These are phyloP conservation scores for Kokia cookei DNA, from an alignment of 441 rosid species.

Conservation along the genomic window DNA sequence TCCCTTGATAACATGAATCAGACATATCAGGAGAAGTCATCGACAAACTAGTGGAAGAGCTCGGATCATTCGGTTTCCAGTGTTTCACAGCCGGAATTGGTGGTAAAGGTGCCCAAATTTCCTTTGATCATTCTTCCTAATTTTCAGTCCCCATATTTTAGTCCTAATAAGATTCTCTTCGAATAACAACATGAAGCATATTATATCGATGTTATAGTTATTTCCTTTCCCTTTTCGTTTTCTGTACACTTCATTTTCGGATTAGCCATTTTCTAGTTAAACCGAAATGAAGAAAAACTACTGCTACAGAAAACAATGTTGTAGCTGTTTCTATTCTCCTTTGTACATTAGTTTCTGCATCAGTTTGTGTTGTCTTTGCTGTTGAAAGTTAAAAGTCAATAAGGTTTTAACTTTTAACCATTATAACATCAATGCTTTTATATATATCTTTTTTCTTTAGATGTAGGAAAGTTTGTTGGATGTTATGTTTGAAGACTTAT, in stretches of 20 bases:
- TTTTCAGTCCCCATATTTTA: neutral
- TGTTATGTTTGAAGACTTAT: no score
- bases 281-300: neutral
- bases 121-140: conserved; percentile 32
- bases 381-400: neutral
- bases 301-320: neutral
- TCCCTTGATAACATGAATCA: conserved; percentile 43
- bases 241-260: neutral
- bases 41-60: conserved; percentile 58
- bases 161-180: neutral
- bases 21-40: conserved; percentile 47
- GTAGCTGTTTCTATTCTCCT: neutral
- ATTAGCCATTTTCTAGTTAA: neutral
- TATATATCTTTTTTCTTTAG: neutral
- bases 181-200: neutral
- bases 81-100: conserved; percentile 69
- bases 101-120: conserved; percentile 64
- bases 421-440: neutral
- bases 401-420: no score
- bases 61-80: conserved; percentile 77
- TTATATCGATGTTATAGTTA: neutral
- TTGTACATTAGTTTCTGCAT: conserved; percentile 2
- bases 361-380: neutral
- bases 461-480: no score
- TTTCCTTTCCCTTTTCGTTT: neutral